phyloP scores from a whole-genome alignment of 768 basidiomycete species.

The Rhizopogon salebrosus region DNA sequence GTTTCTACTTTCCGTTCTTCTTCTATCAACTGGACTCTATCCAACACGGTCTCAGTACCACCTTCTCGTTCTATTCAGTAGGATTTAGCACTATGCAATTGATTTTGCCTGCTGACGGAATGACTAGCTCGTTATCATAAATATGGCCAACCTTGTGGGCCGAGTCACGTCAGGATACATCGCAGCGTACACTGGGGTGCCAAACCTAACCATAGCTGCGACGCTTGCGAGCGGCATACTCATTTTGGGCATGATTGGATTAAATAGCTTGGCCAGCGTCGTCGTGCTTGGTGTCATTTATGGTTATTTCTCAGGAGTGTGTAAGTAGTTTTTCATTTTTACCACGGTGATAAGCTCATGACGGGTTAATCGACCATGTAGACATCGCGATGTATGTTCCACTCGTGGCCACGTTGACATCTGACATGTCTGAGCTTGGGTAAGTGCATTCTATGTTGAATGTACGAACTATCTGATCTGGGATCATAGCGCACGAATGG shows the following conservation, averaged over 20 bases:
- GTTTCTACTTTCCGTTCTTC: conserved; percentile 47
- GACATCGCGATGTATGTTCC: conserved; percentile 37
- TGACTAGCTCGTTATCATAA: conserved; percentile 44
- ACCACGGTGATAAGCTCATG: not conserved
- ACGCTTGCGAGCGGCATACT: conserved; percentile 28
- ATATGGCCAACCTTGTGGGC: conserved; percentile 46
- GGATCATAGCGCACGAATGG: conserved; percentile 21
- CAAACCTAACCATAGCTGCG: conserved; percentile 35
- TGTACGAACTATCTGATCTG: not conserved
- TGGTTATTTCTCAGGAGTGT: conserved; percentile 43
- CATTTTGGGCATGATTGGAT: conserved; percentile 40
- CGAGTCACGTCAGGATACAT: conserved; percentile 42
- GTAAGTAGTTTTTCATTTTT: conserved; percentile 19
- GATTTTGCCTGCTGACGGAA: not conserved
- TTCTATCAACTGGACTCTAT: conserved; percentile 52
- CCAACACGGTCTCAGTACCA: conserved; percentile 37
- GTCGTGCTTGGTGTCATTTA: conserved; percentile 37
- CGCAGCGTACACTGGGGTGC: conserved; percentile 36
- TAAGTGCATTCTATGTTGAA: conserved; percentile 9
- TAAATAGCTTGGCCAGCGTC: conserved; percentile 29
- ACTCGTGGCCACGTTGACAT: conserved; percentile 38
- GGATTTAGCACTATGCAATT: conserved; percentile 1
- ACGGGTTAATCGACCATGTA: conserved; percentile 2
- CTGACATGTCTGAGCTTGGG: conserved; percentile 46
- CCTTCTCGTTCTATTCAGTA: conserved; percentile 54